Conservation (phyloP, 495 filamentous ascomycete species). For the Penicillium subrubescens region DNA sequence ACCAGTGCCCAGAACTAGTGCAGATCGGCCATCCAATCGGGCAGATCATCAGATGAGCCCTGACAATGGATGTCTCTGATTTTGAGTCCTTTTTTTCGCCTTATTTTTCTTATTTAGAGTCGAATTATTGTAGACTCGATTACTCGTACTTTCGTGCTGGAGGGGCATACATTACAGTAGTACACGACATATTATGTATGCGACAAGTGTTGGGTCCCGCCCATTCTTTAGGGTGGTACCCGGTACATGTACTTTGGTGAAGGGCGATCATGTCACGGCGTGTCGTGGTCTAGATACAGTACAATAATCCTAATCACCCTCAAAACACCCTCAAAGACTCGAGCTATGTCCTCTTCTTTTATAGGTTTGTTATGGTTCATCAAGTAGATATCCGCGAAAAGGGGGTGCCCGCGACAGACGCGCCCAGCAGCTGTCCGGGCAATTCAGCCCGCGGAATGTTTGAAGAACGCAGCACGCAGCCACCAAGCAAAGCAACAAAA, state of each 20-base stretch:
- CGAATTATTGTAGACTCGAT: too few species aligned
- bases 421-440: constrained; percentile 21
- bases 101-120: constrained; percentile 2
- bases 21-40: constrained; percentile 21
- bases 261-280: neutral
- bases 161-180: too few species aligned
- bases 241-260: constrained; percentile 3
- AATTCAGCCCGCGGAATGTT: constrained; percentile 19
- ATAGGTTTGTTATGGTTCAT: constrained; percentile 3
- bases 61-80: constrained; percentile 18
- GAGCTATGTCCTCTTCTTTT: neutral
- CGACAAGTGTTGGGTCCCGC: neutral
- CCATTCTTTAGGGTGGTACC: neutral
- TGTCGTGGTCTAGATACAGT: neutral
- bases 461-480: constrained; percentile 1
- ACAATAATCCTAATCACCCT: neutral
- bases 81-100: constrained; percentile 8
- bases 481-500: neutral
- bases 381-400: constrained; percentile 12
- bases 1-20: constrained; percentile 1
- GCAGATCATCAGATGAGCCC: constrained; percentile 20
- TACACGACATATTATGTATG: neutral
- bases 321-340: neutral
- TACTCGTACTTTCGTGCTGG: too few species aligned
- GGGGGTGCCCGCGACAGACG: constrained; percentile 10